Evolutionary conservation across 768 basidiomycete species (phyloP).

Genomic region (Boletus subparvulus): DNA sequence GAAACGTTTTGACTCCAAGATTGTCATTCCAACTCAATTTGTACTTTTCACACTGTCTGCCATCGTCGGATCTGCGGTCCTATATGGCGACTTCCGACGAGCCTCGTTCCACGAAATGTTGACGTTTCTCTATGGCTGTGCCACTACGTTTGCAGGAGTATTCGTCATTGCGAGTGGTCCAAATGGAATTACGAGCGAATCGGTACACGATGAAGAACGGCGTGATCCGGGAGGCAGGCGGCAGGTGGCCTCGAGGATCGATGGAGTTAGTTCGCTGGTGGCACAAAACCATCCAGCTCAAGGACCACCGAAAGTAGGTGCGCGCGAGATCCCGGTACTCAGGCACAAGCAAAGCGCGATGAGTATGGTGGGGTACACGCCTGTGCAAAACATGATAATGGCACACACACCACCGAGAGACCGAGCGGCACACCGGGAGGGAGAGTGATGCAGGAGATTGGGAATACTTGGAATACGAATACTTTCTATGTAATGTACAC

Average conservation of each 20-base stretch:
- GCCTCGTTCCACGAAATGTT: conserved; percentile 79
- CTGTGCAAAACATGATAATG: conserved; percentile 71
- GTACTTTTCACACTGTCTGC: conserved; percentile 92
- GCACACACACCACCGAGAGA: conserved; percentile 66
- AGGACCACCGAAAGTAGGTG: conserved; percentile 44
- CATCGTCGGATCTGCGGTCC: conserved; percentile 87
- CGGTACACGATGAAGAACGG: conserved; percentile 29
- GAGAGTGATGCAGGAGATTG: conserved; percentile 20
- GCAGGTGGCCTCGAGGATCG: conserved; percentile 30
- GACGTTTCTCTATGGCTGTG: conserved; percentile 84
- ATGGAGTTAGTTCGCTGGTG: conserved; percentile 23
- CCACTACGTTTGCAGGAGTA: conserved; percentile 87
- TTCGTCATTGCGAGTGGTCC: conserved; percentile 80
- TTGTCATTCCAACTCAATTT: conserved; percentile 93
- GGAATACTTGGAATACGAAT: neutral
- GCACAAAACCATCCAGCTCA: conserved; percentile 41
- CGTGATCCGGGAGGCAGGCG: conserved; percentile 31
- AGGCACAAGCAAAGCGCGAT: conserved; percentile 55
- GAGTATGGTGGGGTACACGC: conserved; percentile 68
- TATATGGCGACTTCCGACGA: conserved; percentile 90
- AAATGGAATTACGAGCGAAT: conserved; percentile 29
- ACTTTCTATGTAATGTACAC: neutral
- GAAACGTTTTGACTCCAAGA: conserved; percentile 93
- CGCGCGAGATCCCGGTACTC: conserved; percentile 45
- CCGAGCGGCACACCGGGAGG: conserved; percentile 37